phyloP scores from a whole-genome alignment of 2,329 filamentous ascomycete species.

The Aspergillus neotritici region DNA sequence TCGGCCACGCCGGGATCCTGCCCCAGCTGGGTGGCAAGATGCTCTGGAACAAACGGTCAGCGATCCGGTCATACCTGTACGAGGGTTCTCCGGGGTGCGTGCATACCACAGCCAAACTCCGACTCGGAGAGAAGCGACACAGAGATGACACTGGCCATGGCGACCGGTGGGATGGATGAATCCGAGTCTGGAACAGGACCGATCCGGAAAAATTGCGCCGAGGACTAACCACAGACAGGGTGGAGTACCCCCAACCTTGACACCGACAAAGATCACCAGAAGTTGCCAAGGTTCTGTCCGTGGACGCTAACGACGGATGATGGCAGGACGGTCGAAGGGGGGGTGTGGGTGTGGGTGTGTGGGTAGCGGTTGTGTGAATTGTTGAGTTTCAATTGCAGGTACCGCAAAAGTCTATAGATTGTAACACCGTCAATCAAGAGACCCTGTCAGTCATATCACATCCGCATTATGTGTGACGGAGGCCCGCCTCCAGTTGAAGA shows the following conservation, averaged over 20 bases:
- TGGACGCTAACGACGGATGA: not conserved
- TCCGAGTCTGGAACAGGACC: not conserved
- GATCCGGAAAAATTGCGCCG: not conserved
- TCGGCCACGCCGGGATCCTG: slow-evolving; percentile 28
- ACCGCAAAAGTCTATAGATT: slow-evolving; percentile 14
- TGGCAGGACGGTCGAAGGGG: not conserved
- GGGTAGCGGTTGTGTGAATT: not conserved
- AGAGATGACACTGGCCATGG: slow-evolving; percentile 32
- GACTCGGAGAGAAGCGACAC: slow-evolving; percentile 32
- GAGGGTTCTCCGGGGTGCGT: not conserved
- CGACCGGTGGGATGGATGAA: slow-evolving; percentile 3
- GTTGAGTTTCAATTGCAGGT: slow-evolving; percentile 11
- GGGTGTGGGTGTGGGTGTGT: not conserved
- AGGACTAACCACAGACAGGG: not conserved
- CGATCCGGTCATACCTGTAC: not conserved
- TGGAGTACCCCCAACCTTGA: not conserved
- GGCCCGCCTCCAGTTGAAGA: slow-evolving; percentile 9
- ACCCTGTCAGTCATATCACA: slow-evolving; percentile 6
- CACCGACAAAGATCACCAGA: not conserved
- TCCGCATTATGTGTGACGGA: slow-evolving; percentile 8
- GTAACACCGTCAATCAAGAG: slow-evolving; percentile 7
- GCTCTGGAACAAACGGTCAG: slow-evolving; percentile 25
- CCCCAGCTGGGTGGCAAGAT: slow-evolving; percentile 31
- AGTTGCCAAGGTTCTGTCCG: slow-evolving; percentile 1
- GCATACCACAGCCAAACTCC: slow-evolving; percentile 39